Conservation (phyloP, 768 basidiomycete species). For the Tricholoma hemisulphureum region DNA sequence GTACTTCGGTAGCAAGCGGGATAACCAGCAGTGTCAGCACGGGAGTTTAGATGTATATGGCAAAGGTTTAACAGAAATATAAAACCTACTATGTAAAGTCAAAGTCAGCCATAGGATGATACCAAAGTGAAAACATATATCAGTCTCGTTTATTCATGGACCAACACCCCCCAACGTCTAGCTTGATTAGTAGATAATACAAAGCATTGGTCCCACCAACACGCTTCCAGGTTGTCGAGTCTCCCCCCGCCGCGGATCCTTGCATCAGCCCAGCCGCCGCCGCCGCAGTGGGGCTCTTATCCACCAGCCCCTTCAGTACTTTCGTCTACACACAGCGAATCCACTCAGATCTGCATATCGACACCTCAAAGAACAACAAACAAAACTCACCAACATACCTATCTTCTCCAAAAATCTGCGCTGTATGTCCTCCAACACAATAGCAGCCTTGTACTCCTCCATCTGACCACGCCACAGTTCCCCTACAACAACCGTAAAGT, state of each 20-base stretch:
- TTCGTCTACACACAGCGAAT: slow-evolving; percentile 41
- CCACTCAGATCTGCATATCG: slow-evolving; percentile 7
- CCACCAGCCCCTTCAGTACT: slow-evolving; percentile 53
- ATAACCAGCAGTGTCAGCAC: too few relatives aligned
- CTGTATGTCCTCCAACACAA: slow-evolving; percentile 53
- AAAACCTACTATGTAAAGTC: neutral
- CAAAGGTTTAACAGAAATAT: too few relatives aligned
- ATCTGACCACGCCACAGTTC: slow-evolving; percentile 53
- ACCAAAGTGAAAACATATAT: neutral
- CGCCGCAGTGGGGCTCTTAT: slow-evolving; percentile 43
- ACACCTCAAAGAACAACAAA: neutral
- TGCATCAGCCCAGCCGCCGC: slow-evolving; percentile 22
- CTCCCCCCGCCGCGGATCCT: slow-evolving; percentile 25
- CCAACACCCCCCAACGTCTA: slow-evolving; percentile 66
- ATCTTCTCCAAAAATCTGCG: slow-evolving; percentile 54
- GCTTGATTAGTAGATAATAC: slow-evolving; percentile 50
- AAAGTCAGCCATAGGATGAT: neutral
- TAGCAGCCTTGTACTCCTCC: slow-evolving; percentile 65
- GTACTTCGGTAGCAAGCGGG: too few relatives aligned
- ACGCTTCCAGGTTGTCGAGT: slow-evolving; percentile 26
- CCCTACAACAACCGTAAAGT: slow-evolving; percentile 64
- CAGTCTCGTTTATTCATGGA: slow-evolving; percentile 7
- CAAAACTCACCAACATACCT: slow-evolving; percentile 51
- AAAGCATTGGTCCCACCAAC: slow-evolving; percentile 55
- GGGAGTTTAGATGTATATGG: too few relatives aligned